Evolutionary conservation across 208 protist species (phyloP).

Genomic region (Leishmania mexicana): DNA sequence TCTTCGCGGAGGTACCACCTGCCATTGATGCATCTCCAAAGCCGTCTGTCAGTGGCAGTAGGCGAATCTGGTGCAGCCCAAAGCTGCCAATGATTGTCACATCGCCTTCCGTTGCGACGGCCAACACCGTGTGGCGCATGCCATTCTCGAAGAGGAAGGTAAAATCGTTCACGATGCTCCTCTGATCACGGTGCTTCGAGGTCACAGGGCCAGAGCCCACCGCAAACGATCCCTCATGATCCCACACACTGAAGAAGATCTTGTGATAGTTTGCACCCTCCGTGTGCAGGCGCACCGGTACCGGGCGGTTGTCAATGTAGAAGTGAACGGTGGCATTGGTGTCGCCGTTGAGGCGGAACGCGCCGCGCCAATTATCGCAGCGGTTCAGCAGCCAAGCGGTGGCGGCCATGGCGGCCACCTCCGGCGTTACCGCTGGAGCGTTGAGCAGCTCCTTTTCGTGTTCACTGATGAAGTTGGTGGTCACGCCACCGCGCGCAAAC

Average conservation of each 20-base stretch:
- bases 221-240: slow-evolving; percentile 24
- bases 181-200: slow-evolving; percentile 24
- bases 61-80: slow-evolving; percentile 25
- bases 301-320: slow-evolving; percentile 24
- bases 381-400: slow-evolving; percentile 24
- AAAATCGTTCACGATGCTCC: slow-evolving; percentile 27
- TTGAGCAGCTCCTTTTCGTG: slow-evolving; percentile 41
- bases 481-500: slow-evolving; percentile 68
- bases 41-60: slow-evolving; percentile 30
- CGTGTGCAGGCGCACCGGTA: slow-evolving; percentile 37
- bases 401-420: slow-evolving; percentile 26
- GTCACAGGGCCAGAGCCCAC: slow-evolving; percentile 22
- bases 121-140: slow-evolving; percentile 23
- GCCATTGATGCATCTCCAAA: slow-evolving; percentile 81
- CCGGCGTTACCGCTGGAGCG: slow-evolving; percentile 25
- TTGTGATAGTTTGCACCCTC: slow-evolving; percentile 28
- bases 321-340: slow-evolving; percentile 34
- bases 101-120: slow-evolving; percentile 35
- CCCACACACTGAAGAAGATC: slow-evolving; percentile 23
- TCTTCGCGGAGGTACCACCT: slow-evolving; percentile 89
- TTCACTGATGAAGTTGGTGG: slow-evolving; percentile 82
- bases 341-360: slow-evolving; percentile 46
- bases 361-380: slow-evolving; percentile 26
- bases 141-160: slow-evolving; percentile 41
- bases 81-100: slow-evolving; percentile 31